A percentile compares a stretch with the other conserved stretches of the same genome.
Conservation (phyloP, 495 filamentous ascomycete genomes). For the Tuber indicum region DNA sequence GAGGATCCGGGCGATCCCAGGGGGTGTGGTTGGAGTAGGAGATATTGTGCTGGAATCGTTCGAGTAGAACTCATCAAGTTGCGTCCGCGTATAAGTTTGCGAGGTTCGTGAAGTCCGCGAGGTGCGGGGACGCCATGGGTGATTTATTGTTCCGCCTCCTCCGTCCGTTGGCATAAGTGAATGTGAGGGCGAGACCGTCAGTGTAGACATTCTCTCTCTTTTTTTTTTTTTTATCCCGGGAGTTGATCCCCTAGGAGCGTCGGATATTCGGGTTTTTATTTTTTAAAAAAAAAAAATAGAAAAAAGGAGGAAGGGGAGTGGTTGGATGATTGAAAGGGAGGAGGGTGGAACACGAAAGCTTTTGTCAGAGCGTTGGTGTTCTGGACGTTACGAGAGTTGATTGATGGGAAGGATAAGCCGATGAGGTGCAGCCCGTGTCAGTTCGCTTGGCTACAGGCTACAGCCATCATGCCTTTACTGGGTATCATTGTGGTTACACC, state of each 20-base stretch:
- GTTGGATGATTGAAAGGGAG: background rate
- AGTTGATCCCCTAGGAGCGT: background rate
- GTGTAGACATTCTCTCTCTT: background rate
- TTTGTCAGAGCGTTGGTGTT: background rate
- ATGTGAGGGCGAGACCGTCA: background rate
- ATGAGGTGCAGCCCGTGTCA: background rate
- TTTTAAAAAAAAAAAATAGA: background rate
- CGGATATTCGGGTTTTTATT: background rate
- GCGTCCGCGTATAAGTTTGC: constrained; percentile 32
- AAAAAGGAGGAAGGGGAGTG: background rate
- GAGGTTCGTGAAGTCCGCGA: constrained; percentile 19
- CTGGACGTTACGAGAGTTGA: background rate
- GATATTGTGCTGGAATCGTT: constrained; percentile 29
- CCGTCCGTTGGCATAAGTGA: background rate
- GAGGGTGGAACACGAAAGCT: background rate
- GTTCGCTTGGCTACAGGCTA: background rate
- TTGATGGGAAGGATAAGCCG: background rate
- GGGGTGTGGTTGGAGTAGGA: constrained; percentile 20
- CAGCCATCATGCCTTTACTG: background rate
- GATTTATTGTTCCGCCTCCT: background rate
- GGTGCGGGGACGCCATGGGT: constrained; percentile 20
- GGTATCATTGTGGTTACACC: background rate
- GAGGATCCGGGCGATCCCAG: constrained; percentile 31
- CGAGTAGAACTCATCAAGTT: constrained; percentile 31
- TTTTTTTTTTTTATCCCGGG: background rate